Conservation (phyloP, 495 filamentous ascomycete species). For the Daldinia concentrica region DNA sequence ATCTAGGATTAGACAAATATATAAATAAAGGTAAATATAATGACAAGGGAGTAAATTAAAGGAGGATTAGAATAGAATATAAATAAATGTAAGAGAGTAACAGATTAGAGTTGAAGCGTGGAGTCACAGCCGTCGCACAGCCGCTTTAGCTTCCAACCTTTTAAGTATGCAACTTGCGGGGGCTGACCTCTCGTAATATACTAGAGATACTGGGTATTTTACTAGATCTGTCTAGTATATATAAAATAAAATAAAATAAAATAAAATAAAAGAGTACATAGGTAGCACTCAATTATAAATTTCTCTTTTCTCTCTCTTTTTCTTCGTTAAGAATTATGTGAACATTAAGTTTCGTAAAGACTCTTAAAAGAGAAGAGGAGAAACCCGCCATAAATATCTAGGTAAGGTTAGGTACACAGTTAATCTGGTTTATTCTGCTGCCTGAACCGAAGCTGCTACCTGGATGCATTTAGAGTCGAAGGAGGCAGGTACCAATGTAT, state of each 20-base stretch:
- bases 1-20: background rate
- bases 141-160: background rate
- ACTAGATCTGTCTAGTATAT: no score
- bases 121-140: conserved; percentile 5
- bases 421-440: conserved; percentile 43
- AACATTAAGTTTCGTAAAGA: background rate
- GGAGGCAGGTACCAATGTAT: background rate
- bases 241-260: no score
- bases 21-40: background rate
- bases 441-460: conserved; percentile 33
- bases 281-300: no score
- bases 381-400: conserved; percentile 4
- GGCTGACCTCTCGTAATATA: conserved; percentile 2
- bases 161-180: conserved; percentile 1
- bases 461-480: background rate
- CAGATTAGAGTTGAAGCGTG: background rate
- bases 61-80: background rate
- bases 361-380: background rate
- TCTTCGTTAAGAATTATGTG: background rate
- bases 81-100: background rate
- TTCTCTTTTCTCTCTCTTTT: background rate
- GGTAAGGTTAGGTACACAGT: background rate
- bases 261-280: no score
- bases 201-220: background rate
- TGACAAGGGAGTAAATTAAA: background rate